phyloP scores from a whole-genome alignment of 768 basidiomycete species.

The Suillus discolor region DNA sequence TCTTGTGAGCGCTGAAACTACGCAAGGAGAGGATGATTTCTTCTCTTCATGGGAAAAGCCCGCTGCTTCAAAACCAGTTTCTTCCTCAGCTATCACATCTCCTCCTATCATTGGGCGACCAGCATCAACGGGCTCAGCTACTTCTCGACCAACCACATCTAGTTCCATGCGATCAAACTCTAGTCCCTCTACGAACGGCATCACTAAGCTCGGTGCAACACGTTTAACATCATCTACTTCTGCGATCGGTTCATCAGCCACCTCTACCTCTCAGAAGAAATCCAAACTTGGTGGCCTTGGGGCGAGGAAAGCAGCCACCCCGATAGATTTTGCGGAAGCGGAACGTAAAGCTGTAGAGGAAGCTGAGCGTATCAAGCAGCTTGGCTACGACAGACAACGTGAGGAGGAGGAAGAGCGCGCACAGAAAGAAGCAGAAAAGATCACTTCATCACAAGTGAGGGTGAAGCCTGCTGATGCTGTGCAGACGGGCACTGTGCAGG shows the following conservation, averaged over 20 bases:
- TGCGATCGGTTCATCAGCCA: slow-evolving; percentile 29
- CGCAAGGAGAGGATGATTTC: slow-evolving; percentile 83
- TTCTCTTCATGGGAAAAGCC: slow-evolving; percentile 98
- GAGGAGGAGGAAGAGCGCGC: slow-evolving; percentile 85
- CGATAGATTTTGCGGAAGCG: slow-evolving; percentile 93
- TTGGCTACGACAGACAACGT: slow-evolving; percentile 86
- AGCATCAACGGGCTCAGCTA: slow-evolving; percentile 37
- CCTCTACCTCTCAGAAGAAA: slow-evolving; percentile 53
- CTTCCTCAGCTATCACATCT: slow-evolving; percentile 51
- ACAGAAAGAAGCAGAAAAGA: slow-evolving; percentile 59
- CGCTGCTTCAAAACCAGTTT: slow-evolving; percentile 49
- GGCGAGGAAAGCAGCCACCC: slow-evolving; percentile 79
- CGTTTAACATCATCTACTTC: slow-evolving; percentile 45
- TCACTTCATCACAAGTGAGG: slow-evolving; percentile 31
- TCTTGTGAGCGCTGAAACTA: slow-evolving; percentile 40
- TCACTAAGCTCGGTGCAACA: slow-evolving; percentile 43
- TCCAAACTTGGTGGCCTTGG: slow-evolving; percentile 78
- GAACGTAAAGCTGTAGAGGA: slow-evolving; percentile 90
- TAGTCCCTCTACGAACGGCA: slow-evolving; percentile 28
- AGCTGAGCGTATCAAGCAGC: slow-evolving; percentile 87
- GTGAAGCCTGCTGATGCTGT: slow-evolving; percentile 30
- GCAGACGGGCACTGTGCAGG: slow-evolving; percentile 25
- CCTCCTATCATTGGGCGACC: slow-evolving; percentile 65
- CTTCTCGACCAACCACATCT: slow-evolving; percentile 67
- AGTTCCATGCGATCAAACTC: slow-evolving; percentile 57